phyloP scores from a whole-genome alignment of 768 basidiomycete genomes.

The Russula sp. region DNA sequence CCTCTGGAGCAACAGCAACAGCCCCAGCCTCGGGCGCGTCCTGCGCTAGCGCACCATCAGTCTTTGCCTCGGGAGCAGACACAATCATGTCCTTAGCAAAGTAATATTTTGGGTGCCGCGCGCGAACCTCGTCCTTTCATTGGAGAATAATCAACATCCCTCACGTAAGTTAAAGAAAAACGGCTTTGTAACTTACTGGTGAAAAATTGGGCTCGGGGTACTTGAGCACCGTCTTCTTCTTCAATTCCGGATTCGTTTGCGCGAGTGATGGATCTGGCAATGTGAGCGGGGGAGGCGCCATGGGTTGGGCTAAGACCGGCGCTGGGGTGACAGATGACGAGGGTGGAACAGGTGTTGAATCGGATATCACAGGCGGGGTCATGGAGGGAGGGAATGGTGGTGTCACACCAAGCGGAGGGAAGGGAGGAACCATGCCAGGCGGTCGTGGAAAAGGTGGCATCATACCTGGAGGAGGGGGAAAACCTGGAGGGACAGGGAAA shows the following conservation, averaged over 20 bases:
- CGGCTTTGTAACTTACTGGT: too few relatives aligned
- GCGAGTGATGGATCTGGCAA: constrained; percentile 57
- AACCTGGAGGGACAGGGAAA: constrained; percentile 37
- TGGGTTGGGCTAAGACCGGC: constrained; percentile 25
- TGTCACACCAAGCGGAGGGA: constrained; percentile 34
- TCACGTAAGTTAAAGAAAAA: not conserved
- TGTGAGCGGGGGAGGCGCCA: constrained; percentile 35
- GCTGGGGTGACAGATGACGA: constrained; percentile 33
- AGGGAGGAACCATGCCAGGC: constrained; percentile 29
- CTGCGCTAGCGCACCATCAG: constrained; percentile 35
- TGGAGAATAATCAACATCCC: constrained; percentile 2
- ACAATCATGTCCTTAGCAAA: constrained; percentile 42
- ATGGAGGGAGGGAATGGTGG: constrained; percentile 36
- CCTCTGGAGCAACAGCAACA: constrained; percentile 41
- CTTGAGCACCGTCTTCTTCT: constrained; percentile 72
- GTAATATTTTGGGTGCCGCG: constrained; percentile 61
- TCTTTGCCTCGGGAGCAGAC: constrained; percentile 36
- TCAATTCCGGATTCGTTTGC: constrained; percentile 71
- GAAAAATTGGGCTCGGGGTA: constrained; percentile 75
- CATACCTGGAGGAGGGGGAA: constrained; percentile 36
- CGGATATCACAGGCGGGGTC: constrained; percentile 34
- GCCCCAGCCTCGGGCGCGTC: constrained; percentile 24
- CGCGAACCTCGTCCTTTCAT: constrained; percentile 72
- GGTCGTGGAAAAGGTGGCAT: constrained; percentile 33
- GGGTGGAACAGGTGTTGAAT: constrained; percentile 33